Base-by-base conservation (phyloP, 306 rosid genomes). In the Phaseolus lunatus region DNA sequence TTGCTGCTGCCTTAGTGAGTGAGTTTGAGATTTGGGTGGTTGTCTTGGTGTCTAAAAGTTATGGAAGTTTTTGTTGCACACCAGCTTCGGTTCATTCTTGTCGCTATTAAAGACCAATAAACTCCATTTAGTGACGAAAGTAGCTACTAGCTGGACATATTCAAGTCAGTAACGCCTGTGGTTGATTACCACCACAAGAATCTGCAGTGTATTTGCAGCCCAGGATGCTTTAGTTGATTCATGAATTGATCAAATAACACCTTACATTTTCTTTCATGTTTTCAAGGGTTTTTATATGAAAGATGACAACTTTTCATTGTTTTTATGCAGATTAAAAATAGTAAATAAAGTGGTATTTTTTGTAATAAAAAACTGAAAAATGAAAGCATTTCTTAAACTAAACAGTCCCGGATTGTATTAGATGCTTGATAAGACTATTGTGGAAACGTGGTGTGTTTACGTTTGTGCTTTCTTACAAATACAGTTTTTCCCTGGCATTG, bases 31-130 rank as follows among this genome's bases (percentile, higher is more conserved):
- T 77, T 70, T 76, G 39, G 43, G 33, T 48, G 0, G 18, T 53
- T 45, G 20, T 35, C 31, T 43, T 44, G 49, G 50, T 15, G 27
- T 14, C 7, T 29, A 7, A 41, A 12, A 3, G 63, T 45, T 29
- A 49, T 16, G 23, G 37, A 26, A n/a, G 12, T 33, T 73, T 9
- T 58, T 15, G 75, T 53, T 35, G 76, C 31, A 20, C 50, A 47
- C 73, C 63, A 63, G 59, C 71, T 77, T 78, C 3, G 11, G 20
- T 35, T 64, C n/a, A 52, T 54, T 71, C n/a, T 4, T 45, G 49
- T 61, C 31, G 44, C 26, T 14, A 5, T 39, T 7, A 5, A 33
- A 33, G 5, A 7, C 39, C 39, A 33, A 33, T 33, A 33, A 33
- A 33, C 39, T 33, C 39, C 7, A 29, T 48, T 33, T 8, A 52